Conservation (phyloP, 148 eudicot species). For the Salicornia ramosissima region DNA sequence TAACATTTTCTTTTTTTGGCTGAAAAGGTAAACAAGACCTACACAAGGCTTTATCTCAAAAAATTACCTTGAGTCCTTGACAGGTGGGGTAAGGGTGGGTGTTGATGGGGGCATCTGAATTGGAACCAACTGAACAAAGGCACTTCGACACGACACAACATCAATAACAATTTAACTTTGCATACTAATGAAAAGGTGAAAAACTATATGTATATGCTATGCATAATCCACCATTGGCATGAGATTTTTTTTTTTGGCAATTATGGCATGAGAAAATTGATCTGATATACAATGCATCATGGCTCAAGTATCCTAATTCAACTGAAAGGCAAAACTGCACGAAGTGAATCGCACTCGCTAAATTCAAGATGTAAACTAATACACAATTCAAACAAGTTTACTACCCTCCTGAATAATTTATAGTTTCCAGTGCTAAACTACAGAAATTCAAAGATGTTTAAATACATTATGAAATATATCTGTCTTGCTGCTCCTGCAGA, state of each 20-base stretch:
- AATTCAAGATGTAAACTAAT: neutral
- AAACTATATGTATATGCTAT: too few species aligned
- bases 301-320: neutral
- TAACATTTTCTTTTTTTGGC: too few species aligned
- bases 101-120: too few species aligned
- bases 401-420: neutral
- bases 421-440: constrained; percentile 3
- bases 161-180: too few species aligned
- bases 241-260: too few species aligned
- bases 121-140: too few species aligned
- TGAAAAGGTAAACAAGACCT: too few species aligned
- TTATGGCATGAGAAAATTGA: neutral
- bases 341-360: neutral
- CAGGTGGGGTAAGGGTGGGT: too few species aligned
- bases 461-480: constrained; percentile 66
- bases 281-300: neutral
- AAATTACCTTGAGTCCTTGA: too few species aligned
- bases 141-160: too few species aligned
- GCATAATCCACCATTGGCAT: neutral
- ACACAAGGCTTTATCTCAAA: too few species aligned
- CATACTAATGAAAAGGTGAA: too few species aligned
- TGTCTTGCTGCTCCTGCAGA: constrained; percentile 96
- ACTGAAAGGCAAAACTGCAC: constrained; percentile 5
- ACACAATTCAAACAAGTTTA: constrained; percentile 6
- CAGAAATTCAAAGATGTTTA: neutral